Base-by-base conservation (phyloP, 2,329 filamentous ascomycete species). In the Pezicula neosporulosa region DNA sequence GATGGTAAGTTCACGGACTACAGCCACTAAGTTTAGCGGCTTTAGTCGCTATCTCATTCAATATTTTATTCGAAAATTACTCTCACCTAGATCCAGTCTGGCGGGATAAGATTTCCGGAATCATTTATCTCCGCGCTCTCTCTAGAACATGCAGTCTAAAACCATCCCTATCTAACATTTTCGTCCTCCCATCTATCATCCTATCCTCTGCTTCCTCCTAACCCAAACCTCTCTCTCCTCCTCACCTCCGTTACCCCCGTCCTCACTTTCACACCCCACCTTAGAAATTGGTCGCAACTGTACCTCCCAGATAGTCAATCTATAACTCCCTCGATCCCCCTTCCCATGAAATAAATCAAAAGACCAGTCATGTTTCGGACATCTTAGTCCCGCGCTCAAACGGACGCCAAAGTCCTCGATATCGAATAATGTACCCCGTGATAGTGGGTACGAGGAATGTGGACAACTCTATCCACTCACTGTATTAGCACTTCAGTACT, bases 391-490 rank as follows among this genome's bases (percentile, higher is more conserved):
- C 0, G 81, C 76, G 49, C 82, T 85, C 6, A 86, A 65, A 4
- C 77, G 72, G 2, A 86, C 69, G 0, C 86, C 85, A 62, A 88
- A 89, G 54, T 89, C 86, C 58, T 89, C 86, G 59, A 89, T 88
- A 49, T 89, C 86, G 52, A 87, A 88, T 0, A 83, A 72, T 0
- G 68, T 77, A 0, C 82, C 84, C 41, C 79, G 75, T 0, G 83
- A 86, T 1, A 89, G 73, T 0, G 86, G 85, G 51, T 79, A 89
- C 0, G 83, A 78, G 1, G 80, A 82, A 58, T 89, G 86, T 1
- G 86, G 86, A 52, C 86, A 89, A 73, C 77, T 73, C 82, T 86
- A 53, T 21, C 3, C 3, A 3, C 3, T 8, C 27, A 53, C 50
- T 37, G 6, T 37, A 37, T 37, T 37, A 37, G n/a, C 35, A 37